phyloP scores from a whole-genome alignment of 169 alveolate genomes.

The Plasmodium inui region DNA sequence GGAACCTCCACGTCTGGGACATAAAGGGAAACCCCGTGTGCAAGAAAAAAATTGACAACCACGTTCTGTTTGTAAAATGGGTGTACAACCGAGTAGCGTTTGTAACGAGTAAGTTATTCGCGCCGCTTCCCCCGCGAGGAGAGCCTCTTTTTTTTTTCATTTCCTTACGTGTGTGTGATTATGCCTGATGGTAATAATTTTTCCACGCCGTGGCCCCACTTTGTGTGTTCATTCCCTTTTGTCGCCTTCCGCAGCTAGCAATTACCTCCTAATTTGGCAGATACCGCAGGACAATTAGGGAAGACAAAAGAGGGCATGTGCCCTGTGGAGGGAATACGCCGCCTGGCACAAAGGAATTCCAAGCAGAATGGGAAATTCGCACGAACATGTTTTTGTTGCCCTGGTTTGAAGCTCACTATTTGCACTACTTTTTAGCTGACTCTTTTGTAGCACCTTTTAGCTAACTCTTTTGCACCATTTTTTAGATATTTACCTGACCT shows the following conservation, averaged over 20 bases:
- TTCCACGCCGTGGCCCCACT: not conserved
- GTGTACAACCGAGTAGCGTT: conserved; percentile 56
- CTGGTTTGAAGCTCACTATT: not conserved
- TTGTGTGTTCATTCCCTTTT: conserved; percentile 11
- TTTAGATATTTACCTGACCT: not conserved
- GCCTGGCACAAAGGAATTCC: not conserved
- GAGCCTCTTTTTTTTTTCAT: not conserved
- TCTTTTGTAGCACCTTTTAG: not conserved
- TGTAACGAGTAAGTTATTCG: conserved; percentile 53
- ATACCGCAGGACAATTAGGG: conserved; percentile 13
- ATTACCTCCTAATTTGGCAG: conserved; percentile 51
- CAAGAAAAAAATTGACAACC: conserved; percentile 49
- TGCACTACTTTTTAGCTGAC: too few species aligned
- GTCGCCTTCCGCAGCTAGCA: conserved; percentile 41
- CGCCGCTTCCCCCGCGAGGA: not conserved
- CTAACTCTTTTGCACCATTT: not conserved
- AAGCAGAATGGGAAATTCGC: not conserved
- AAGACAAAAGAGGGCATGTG: not conserved
- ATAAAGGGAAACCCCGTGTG: conserved; percentile 27
- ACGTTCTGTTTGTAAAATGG: conserved; percentile 58
- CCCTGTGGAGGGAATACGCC: not conserved
- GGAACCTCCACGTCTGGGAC: conserved; percentile 52
- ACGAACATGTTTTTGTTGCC: not conserved
- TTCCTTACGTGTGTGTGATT: not conserved
- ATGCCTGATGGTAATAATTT: not conserved